Conservation (phyloP, 1,284 basidiomycete species). For the Malassezia nana region DNA sequence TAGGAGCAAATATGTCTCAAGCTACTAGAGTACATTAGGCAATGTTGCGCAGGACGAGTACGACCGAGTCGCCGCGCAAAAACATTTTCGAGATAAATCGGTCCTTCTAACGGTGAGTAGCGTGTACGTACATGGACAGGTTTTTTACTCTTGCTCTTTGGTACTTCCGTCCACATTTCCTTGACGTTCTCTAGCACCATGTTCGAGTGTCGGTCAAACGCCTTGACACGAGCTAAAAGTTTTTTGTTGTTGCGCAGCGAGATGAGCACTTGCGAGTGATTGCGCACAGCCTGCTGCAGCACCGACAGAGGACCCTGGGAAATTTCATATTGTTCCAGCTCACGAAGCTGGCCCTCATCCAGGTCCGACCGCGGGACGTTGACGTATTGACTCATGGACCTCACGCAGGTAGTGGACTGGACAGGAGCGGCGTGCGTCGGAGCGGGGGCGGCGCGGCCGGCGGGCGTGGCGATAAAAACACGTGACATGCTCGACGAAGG, state of each 20-base stretch:
- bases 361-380: constrained; percentile 94
- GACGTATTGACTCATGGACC: constrained; percentile 63
- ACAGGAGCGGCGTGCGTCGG: not conserved
- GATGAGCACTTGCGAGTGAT: constrained; percentile 94
- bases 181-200: constrained; percentile 59
- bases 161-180: constrained; percentile 95
- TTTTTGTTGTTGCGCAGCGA: constrained; percentile 98
- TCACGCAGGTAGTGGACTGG: no score
- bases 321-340: constrained; percentile 60
- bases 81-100: constrained; percentile 99
- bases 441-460: not conserved
- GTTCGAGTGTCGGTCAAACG: constrained; percentile 96
- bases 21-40: constrained; percentile 5
- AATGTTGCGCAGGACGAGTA: constrained; percentile 25
- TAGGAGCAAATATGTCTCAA: not conserved
- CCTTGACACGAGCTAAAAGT: constrained; percentile 90
- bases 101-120: constrained; percentile 50
- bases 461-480: not conserved
- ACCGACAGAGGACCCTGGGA: constrained; percentile 77
- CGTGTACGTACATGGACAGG: constrained; percentile 62
- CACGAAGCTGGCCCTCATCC: constrained; percentile 87
- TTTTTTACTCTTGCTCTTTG: constrained; percentile 97
- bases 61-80: constrained; percentile 48
- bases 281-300: constrained; percentile 91
- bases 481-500: not conserved